A percentile compares a stretch with the other conserved stretches of the same genome.
Evolutionary conservation across 1,284 basidiomycete species (phyloP).

Genomic region (Coniophora puteana): DNA sequence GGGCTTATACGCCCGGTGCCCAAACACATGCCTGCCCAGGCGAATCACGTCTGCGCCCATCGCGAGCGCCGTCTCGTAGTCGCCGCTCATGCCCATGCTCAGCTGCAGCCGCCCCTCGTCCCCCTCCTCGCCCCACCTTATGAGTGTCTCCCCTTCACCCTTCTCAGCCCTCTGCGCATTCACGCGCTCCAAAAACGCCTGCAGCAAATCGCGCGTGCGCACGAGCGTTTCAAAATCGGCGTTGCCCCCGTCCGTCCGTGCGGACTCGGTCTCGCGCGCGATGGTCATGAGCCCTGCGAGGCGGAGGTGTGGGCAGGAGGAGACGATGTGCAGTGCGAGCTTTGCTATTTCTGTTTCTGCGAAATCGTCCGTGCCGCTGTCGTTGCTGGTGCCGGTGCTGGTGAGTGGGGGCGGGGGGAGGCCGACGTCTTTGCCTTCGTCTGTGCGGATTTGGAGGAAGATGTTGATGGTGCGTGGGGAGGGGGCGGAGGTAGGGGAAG

Average conservation of each 20-base stretch:
- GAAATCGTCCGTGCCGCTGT: background rate
- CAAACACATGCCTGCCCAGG: constrained; percentile 93
- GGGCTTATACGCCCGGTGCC: no score
- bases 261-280: constrained; percentile 75
- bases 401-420: constrained; percentile 55
- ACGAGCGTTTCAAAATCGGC: constrained; percentile 79
- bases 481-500: no score
- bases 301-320: constrained; percentile 69
- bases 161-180: constrained; percentile 26
- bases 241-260: constrained; percentile 59
- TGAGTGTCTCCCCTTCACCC: constrained; percentile 11
- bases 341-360: constrained; percentile 50
- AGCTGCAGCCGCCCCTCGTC: constrained; percentile 62
- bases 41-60: constrained; percentile 87
- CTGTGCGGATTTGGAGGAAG: constrained; percentile 92
- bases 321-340: constrained; percentile 73
- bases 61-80: constrained; percentile 85
- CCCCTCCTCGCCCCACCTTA: constrained; percentile 45
- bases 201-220: constrained; percentile 58
- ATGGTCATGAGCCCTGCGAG: constrained; percentile 96
- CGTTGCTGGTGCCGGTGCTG: constrained; percentile 24
- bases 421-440: constrained; percentile 88
- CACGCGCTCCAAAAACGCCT: constrained; percentile 35
- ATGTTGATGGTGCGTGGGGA: constrained; percentile 53
- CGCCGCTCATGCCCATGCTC: constrained; percentile 98